Conservation (phyloP, 441 rosid species). For the Daphne laureola region DNA sequence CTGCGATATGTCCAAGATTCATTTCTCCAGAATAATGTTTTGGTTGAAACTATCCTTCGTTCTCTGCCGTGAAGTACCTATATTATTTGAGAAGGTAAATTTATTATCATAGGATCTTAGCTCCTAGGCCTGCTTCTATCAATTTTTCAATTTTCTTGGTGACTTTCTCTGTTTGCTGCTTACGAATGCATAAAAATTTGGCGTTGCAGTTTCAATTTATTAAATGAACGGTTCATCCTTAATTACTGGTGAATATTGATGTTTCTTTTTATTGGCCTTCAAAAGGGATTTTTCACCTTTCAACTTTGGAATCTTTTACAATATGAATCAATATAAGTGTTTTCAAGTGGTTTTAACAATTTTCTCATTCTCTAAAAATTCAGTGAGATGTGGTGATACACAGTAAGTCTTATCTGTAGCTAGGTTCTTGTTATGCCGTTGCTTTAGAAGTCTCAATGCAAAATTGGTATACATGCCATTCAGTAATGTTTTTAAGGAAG, state of each 20-base stretch:
- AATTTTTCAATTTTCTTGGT: background rate
- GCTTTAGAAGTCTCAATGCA: too few relatives aligned
- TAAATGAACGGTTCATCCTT: too few relatives aligned
- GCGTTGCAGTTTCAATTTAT: background rate
- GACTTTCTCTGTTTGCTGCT: background rate
- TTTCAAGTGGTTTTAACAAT: too few relatives aligned
- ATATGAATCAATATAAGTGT: too few relatives aligned
- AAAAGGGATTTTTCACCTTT: slow-evolving; percentile 2
- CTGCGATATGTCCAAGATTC: slow-evolving; percentile 52
- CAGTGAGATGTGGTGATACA: too few relatives aligned
- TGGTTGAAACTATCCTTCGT: slow-evolving; percentile 80
- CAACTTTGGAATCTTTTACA: too few relatives aligned
- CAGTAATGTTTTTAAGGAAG: too few relatives aligned
- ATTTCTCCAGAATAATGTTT: slow-evolving; percentile 40
- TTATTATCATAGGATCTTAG: slow-evolving; percentile 2
- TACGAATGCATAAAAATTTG: background rate
- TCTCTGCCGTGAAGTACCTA: slow-evolving; percentile 69
- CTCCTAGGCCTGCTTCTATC: background rate
- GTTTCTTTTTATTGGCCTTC: slow-evolving; percentile 7
- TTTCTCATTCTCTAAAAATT: too few relatives aligned
- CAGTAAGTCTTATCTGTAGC: too few relatives aligned
- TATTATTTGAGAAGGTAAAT: slow-evolving; percentile 71
- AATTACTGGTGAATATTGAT: background rate
- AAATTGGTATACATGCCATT: too few relatives aligned
- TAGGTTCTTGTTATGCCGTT: too few relatives aligned